phyloP scores from a whole-genome alignment of 2,329 filamentous ascomycete species.

The Aspergillus udagawae region DNA sequence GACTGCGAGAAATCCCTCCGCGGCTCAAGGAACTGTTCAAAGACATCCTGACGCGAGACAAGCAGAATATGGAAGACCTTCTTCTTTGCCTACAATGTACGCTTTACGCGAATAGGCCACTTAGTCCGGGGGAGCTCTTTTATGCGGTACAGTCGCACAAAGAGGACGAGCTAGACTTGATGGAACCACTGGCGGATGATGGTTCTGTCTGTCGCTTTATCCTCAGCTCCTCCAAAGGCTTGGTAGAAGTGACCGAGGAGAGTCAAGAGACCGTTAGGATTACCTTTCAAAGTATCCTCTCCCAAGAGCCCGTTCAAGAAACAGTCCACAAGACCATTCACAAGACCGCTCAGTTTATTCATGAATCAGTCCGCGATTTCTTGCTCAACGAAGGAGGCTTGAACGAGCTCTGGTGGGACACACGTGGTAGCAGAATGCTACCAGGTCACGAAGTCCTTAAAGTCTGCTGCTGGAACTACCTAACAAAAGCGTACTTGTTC shows the following conservation, averaged over 20 bases:
- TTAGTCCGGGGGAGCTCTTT: background rate
- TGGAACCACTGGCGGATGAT: no score
- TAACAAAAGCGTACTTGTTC: no score
- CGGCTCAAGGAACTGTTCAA: slow-evolving; percentile 48
- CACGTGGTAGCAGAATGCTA: no score
- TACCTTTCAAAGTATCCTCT: no score
- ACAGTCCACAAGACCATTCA: slow-evolving; percentile 24
- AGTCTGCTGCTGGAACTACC: no score
- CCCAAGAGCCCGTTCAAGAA: no score
- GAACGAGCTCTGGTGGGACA: slow-evolving; percentile 20
- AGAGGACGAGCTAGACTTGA: no score
- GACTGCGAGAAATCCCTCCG: slow-evolving; percentile 37
- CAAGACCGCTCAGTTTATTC: slow-evolving; percentile 33
- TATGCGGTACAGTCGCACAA: background rate
- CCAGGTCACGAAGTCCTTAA: no score
- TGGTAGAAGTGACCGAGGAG: slow-evolving; percentile 24
- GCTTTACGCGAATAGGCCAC: slow-evolving; percentile 40
- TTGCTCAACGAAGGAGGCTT: slow-evolving; percentile 26
- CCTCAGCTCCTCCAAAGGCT: slow-evolving; percentile 27
- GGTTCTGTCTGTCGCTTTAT: slow-evolving; percentile 8
- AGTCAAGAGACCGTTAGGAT: no score
- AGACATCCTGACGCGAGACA: slow-evolving; percentile 49
- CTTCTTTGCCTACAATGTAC: slow-evolving; percentile 51
- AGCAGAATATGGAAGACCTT: slow-evolving; percentile 36
- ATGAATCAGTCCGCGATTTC: slow-evolving; percentile 34